Evolutionary conservation across 257 asterid species (phyloP).

Genomic region (Plantago elongata): DNA sequence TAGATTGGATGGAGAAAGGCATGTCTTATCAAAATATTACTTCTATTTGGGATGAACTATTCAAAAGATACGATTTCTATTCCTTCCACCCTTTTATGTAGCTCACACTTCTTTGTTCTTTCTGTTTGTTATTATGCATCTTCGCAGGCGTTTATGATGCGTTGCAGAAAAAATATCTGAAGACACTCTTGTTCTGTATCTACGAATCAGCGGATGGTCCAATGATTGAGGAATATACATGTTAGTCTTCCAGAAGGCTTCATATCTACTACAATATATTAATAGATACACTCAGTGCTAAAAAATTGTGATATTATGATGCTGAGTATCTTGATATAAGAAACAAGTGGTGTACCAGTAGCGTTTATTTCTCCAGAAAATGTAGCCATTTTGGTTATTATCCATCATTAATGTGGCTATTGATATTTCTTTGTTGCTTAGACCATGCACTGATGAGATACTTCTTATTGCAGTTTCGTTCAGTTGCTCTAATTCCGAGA

Average conservation of each 20-base stretch:
- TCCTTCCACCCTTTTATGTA: not conserved
- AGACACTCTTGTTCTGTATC: slow-evolving; percentile 77
- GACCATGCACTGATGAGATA: slow-evolving; percentile 23
- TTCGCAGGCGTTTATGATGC: slow-evolving; percentile 88
- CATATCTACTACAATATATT: slow-evolving; percentile 4
- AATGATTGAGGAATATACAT: slow-evolving; percentile 86
- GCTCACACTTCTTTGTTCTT: slow-evolving; percentile 18
- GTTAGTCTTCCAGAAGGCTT: slow-evolving; percentile 42
- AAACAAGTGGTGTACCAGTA: not conserved
- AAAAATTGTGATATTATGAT: slow-evolving; percentile 6
- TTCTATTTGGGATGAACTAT: too few relatives aligned
- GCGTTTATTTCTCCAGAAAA: not conserved
- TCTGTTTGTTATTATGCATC: slow-evolving; percentile 10
- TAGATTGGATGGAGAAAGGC: slow-evolving; percentile 99
- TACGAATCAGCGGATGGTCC: slow-evolving; percentile 83
- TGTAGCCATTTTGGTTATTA: slow-evolving; percentile 11
- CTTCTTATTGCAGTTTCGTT: slow-evolving; percentile 63
- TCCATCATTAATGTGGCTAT: slow-evolving; percentile 12
- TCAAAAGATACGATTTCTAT: too few relatives aligned
- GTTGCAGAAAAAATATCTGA: slow-evolving; percentile 82
- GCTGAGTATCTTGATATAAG: not conserved
- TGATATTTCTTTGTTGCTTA: slow-evolving; percentile 5
- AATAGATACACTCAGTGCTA: not conserved
- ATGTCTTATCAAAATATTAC: slow-evolving; percentile 10
- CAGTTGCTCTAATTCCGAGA: slow-evolving; percentile 69